Base-by-base conservation (phyloP, 306 rosid genomes). In the Fagus sylvatica region DNA sequence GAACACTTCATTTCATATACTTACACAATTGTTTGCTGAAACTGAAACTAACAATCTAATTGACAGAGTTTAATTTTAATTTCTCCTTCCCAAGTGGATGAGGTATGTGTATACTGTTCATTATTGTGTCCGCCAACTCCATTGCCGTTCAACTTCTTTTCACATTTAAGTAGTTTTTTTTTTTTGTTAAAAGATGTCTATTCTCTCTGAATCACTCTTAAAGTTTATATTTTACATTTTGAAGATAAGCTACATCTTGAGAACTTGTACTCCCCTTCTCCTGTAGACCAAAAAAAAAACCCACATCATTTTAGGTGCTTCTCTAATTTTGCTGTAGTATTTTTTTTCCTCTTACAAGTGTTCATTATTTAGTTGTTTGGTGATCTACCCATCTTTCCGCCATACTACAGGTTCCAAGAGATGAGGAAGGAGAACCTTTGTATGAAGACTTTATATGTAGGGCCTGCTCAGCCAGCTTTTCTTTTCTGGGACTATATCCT, bases 361-460 rank as follows among this genome's bases (percentile, higher is more conserved):
- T 12, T 46, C 51, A 46, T 10, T 46, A 15, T 39, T 66, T 39
- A 13, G 37, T 39, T 34, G 28, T 32, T 30, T 59, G 65, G 73
- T 41, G 59, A 55, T 39, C 22, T 72, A 32, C 77, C 2, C 1
- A 78, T 78, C 67, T 41, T 72, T 59, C 73, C 30, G 55, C 40
- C 74, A 11, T 77, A 73, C 81, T 7, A 41, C 88, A 96, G 99
- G 88, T 93, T 74, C 99, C 98, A 71, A 90, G 93, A 85, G 99
- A 91, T 30, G 98, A 91, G 41, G 99, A 96, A 82, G 99, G 94
- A 7, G 99, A 91, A 84, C 99, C 96, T 53, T 76, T 86, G 40
- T 93, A 93, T 60, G 98, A 91, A 76, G 99, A 96, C 42, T 90
- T 93, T 72, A 90, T 93, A 75, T 96, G 99, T 51, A 73, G 73